A percentile compares a stretch with the other conserved stretches of the same genome.
Evolutionary conservation across 140 eudicot genomes (phyloP).

Genomic region (Flaveria floridana): DNA sequence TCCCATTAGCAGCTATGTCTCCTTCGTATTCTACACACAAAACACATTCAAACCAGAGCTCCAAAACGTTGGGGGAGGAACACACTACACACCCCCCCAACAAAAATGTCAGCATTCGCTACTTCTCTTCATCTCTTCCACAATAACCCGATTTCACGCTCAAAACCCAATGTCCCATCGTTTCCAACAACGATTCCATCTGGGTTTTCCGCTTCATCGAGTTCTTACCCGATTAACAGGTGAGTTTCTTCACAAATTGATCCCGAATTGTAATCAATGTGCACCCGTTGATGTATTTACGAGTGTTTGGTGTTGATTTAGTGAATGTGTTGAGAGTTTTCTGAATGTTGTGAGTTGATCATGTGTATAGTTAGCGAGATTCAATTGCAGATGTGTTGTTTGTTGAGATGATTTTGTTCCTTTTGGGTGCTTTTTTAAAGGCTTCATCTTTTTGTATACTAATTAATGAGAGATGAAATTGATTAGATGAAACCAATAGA

Average conservation of each 20-base stretch:
- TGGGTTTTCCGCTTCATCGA: conserved; percentile 30
- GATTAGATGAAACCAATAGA: not conserved
- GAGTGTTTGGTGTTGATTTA: not conserved
- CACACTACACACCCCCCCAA: not conserved
- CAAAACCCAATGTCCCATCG: conserved; percentile 14
- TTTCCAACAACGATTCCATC: conserved; percentile 27
- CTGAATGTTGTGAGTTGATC: too few relatives aligned
- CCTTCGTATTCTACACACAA: conserved; percentile 4
- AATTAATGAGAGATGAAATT: not conserved
- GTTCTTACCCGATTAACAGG: conserved; percentile 31
- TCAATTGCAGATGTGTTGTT: conserved; percentile 7
- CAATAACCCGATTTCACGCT: conserved; percentile 15
- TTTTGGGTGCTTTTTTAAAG: not conserved
- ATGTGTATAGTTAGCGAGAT: not conserved
- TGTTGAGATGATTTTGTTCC: not conserved
- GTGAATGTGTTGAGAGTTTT: too few relatives aligned
- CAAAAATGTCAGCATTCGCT: conserved; percentile 40
- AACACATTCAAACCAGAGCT: conserved; percentile 14
- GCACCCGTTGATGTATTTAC: not conserved
- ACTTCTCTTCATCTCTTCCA: conserved; percentile 33
- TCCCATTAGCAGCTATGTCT: not conserved
- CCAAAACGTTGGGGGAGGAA: conserved; percentile 30
- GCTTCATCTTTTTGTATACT: not conserved
- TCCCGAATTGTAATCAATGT: not conserved
- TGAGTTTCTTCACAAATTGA: not conserved